Evolutionary conservation across 352 stramenopile species (phyloP).

Genomic region (Hyaloperonospora arabidopsidis): DNA sequence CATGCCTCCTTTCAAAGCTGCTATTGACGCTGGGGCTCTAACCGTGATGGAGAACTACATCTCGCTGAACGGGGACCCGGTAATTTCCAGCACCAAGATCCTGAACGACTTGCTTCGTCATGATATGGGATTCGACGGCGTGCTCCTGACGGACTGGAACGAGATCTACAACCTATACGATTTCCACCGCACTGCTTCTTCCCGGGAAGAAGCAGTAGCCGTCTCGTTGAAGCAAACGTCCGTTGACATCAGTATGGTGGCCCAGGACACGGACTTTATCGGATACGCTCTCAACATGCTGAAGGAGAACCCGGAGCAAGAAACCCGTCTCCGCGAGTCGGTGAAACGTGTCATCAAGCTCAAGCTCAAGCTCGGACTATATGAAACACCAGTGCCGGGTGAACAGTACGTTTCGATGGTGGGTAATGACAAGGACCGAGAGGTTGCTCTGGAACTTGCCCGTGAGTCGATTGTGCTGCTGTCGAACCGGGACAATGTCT

Average conservation of each 20-base stretch:
- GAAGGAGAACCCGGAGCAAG: constrained; percentile 34
- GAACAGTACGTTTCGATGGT: constrained; percentile 32
- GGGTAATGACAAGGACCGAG: constrained; percentile 34
- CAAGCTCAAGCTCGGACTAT: constrained; percentile 56
- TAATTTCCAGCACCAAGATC: constrained; percentile 65
- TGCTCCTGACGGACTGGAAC: constrained; percentile 82
- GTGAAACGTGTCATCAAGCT: constrained; percentile 58
- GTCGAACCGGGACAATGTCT: constrained; percentile 50
- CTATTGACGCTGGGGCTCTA: constrained; percentile 53
- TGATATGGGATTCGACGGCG: constrained; percentile 64
- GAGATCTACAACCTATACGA: constrained; percentile 2
- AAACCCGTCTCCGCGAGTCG: constrained; percentile 23
- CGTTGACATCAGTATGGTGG: constrained; percentile 88
- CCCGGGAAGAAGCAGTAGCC: constrained; percentile 33
- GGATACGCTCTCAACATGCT: constrained; percentile 11
- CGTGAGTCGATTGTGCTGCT: constrained; percentile 69
- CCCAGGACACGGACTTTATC: constrained; percentile 31
- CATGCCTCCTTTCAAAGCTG: constrained; percentile 59
- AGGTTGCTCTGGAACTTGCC: constrained; percentile 40
- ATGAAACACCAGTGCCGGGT: constrained; percentile 44
- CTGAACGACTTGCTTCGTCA: constrained; percentile 58
- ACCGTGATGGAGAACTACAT: constrained; percentile 89
- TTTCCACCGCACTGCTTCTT: constrained; percentile 32
- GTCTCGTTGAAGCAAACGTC: constrained; percentile 55
- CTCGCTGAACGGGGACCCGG: constrained; percentile 79